phyloP scores from a whole-genome alignment of 768 basidiomycete species.

The Rickenella mellea region DNA sequence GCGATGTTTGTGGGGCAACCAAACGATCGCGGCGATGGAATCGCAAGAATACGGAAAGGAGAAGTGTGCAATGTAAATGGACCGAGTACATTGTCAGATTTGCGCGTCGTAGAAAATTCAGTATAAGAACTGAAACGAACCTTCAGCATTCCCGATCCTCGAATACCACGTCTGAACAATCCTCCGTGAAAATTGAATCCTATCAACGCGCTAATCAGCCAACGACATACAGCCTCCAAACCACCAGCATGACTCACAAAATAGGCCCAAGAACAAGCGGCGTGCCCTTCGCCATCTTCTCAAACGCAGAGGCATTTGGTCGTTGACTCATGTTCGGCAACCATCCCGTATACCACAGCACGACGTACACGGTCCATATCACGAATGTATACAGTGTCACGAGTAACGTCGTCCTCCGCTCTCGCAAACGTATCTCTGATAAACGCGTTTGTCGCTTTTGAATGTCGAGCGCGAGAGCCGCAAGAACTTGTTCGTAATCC shows the following conservation, averaged over 20 bases:
- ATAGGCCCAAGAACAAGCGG: slow-evolving; percentile 72
- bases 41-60: too few species aligned
- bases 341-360: slow-evolving; percentile 59
- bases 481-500: slow-evolving; percentile 71
- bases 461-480: slow-evolving; percentile 56
- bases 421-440: slow-evolving; percentile 77
- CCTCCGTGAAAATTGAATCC: slow-evolving; percentile 67
- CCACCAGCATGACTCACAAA: slow-evolving; percentile 41
- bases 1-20: too few species aligned
- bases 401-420: slow-evolving; percentile 67
- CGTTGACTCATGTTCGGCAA: slow-evolving; percentile 34
- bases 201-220: too few species aligned
- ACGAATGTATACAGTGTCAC: slow-evolving; percentile 73
- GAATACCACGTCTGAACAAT: slow-evolving; percentile 82
- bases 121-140: slow-evolving; percentile 33
- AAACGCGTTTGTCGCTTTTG: slow-evolving; percentile 65
- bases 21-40: too few species aligned
- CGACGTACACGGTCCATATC: slow-evolving; percentile 63
- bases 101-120: too few species aligned
- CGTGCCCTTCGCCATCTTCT: slow-evolving; percentile 36
- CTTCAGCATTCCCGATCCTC: slow-evolving; percentile 72
- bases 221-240: slow-evolving; percentile 2
- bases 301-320: slow-evolving; percentile 19
- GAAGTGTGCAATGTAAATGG: too few species aligned
- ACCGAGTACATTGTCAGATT: neutral